phyloP scores from a whole-genome alignment of 2,329 filamentous ascomycete genomes.

The Drechslerella dactyloides region DNA sequence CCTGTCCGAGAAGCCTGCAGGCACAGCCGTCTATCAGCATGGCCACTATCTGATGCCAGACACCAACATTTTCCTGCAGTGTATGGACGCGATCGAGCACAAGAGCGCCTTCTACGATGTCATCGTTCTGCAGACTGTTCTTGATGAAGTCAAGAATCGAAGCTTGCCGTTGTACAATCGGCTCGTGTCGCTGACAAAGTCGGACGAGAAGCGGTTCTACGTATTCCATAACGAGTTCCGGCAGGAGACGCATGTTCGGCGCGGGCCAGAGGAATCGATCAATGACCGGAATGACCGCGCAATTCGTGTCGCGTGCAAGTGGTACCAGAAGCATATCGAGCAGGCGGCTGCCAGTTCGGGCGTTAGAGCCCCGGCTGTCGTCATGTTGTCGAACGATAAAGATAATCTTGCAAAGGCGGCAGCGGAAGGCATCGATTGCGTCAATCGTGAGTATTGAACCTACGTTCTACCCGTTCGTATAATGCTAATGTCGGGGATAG shows the following conservation, averaged over 20 bases:
- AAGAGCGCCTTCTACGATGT: slow-evolving; percentile 92
- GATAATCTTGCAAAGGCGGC: slow-evolving; percentile 85
- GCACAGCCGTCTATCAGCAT: slow-evolving; percentile 78
- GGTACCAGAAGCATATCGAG: slow-evolving; percentile 84
- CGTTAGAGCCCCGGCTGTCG: slow-evolving; percentile 73
- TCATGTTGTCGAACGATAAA: slow-evolving; percentile 93
- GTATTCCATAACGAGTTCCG: slow-evolving; percentile 99
- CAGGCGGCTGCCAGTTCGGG: slow-evolving; percentile 64
- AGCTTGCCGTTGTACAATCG: slow-evolving; percentile 95
- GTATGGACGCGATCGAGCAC: slow-evolving; percentile 96
- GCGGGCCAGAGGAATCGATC: slow-evolving; percentile 80
- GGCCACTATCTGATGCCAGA: slow-evolving; percentile 96
- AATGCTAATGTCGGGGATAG: slow-evolving; percentile 63
- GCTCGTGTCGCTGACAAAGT: slow-evolving; percentile 85
- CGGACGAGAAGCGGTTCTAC: slow-evolving; percentile 95
- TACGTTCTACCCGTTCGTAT: background rate
- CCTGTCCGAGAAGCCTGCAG: slow-evolving; percentile 84
- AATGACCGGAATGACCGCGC: slow-evolving; percentile 97
- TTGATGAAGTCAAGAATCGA: slow-evolving; percentile 93
- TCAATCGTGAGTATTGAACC: slow-evolving; percentile 35
- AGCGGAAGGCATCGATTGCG: slow-evolving; percentile 67
- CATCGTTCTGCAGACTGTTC: slow-evolving; percentile 91
- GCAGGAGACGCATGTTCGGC: slow-evolving; percentile 82
- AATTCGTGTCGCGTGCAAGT: slow-evolving; percentile 81
- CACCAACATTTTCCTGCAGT: slow-evolving; percentile 92